A percentile compares a stretch with the other conserved stretches of the same genome.
phyloP scores from a whole-genome alignment of 441 rosid genomes.

The Euphorbia neoarborescens region DNA sequence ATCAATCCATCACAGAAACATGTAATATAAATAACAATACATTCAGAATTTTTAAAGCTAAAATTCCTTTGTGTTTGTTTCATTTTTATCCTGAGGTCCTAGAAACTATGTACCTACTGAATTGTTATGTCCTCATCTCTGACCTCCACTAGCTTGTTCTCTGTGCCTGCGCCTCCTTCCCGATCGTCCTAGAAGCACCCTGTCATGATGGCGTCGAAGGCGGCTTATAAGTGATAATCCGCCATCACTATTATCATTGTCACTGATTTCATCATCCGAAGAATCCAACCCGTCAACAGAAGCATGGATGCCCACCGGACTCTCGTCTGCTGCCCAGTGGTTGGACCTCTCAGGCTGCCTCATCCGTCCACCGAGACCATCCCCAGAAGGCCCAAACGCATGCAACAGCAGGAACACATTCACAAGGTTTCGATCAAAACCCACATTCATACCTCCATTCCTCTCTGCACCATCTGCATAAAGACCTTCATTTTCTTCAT shows the following conservation, averaged over 20 bases:
- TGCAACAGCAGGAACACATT: conserved; percentile 58
- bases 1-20: conserved; percentile 13
- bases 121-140: conserved; percentile 16
- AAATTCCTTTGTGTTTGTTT: too few species aligned
- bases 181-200: conserved; percentile 51
- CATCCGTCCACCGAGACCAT: conserved; percentile 35
- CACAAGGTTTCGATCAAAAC: conserved; percentile 46
- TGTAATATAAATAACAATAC: conserved; percentile 18
- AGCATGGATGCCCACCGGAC: conserved; percentile 23
- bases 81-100: conserved; percentile 8
- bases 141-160: conserved; percentile 35
- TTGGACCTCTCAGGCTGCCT: conserved; percentile 31
- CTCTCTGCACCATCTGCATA: conserved; percentile 33
- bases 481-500: conserved; percentile 34
- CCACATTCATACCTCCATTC: conserved; percentile 33
- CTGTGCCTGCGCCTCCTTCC: conserved; percentile 68
- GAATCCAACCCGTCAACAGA: conserved; percentile 26
- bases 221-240: conserved; percentile 51
- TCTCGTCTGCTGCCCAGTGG: conserved; percentile 27
- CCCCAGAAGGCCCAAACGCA: conserved; percentile 56
- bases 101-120: conserved; percentile 21
- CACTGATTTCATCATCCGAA: conserved; percentile 38
- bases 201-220: conserved; percentile 51
- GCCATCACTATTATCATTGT: conserved; percentile 24
- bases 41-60: conserved; percentile 10